Evolutionary conservation across 768 basidiomycete species (phyloP), one percentile per base, ranked within the genome.

Genomic region (Rhizopogon vesiculosus): DNA sequence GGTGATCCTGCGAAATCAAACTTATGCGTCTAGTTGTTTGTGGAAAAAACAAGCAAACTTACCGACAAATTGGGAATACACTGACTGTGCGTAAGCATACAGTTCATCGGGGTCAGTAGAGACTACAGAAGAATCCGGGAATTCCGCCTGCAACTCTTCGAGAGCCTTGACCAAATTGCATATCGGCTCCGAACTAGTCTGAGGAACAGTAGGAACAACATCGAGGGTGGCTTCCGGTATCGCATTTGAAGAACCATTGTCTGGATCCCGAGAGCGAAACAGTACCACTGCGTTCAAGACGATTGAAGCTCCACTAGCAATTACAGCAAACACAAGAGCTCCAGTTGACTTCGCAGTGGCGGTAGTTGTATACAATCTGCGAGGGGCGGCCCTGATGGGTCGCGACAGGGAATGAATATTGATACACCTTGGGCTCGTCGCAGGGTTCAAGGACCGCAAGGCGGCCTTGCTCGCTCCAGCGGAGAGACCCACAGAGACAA

Each of bases 21-120:
- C 6, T 19, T 12, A 40, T 18, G 8, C n/a, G 45, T 13, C 31
- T 33, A 29, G 28, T 7, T 18, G 5, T 10, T 8, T n/a, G 19
- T 28, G 74, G 72, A 61, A 78, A 73, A 42, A 76, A 76, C 5
- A 46, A 55, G 5, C 0, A 16, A 8, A 50, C 35, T 28, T n/a
- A 54, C 77, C 72, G 13, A 80, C 79, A 63, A 83, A 83, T 63
- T 85, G 86, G 15, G 82, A 83, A 63, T 85, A 82, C 56, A 79
- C 79, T 0, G 85, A 87, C 42, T 78, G 81, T 3, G 86, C 87
- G 57, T 85, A 78, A n/a, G 74, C 74, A 51, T 71, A 71, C 35
- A 87, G 65, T 18, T 74, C 73, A 33, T 75, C 69, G n/a, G 75
- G 70, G 56, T 82, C 77, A 3, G 80, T 83, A 25, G 75, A 70